Conservation (phyloP, 2,329 filamentous ascomycete species). For the Sclerotinia spermophila region DNA sequence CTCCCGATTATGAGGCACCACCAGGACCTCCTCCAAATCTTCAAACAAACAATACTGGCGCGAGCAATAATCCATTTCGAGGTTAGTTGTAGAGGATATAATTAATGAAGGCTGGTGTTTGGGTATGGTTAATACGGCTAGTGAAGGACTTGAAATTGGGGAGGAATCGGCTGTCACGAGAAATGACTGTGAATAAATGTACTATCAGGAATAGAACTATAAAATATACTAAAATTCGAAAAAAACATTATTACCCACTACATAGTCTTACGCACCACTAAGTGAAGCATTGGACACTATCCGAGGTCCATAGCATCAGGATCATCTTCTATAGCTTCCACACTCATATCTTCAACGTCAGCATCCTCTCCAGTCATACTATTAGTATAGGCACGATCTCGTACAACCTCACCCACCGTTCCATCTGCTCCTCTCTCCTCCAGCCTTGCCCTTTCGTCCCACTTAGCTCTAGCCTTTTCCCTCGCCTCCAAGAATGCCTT, state of each 20-base stretch:
- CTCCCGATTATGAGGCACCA: conserved; percentile 44
- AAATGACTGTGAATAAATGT: conserved; percentile 11
- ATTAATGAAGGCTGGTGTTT: conserved; percentile 25
- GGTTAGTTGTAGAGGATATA: conserved; percentile 19
- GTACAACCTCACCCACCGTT: conserved; percentile 21
- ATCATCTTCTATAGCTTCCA: conserved; percentile 42
- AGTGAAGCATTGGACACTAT: conserved; percentile 21
- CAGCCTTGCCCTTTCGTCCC: conserved; percentile 43
- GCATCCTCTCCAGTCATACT: not conserved
- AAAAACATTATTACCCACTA: not conserved
- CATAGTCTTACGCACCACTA: conserved; percentile 5
- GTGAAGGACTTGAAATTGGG: not conserved
- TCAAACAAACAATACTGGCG: conserved; percentile 36
- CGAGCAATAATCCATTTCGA: conserved; percentile 38
- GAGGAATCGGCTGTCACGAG: not conserved
- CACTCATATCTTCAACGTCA: conserved; percentile 17
- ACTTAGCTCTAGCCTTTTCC: conserved; percentile 60
- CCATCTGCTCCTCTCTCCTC: conserved; percentile 35
- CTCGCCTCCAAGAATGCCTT: conserved; percentile 81
- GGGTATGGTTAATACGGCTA: not conserved
- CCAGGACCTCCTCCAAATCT: conserved; percentile 47
- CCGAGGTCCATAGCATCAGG: conserved; percentile 66
- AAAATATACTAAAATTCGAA: not conserved
- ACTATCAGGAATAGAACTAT: conserved; percentile 38
- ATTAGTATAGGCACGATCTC: conserved; percentile 22